phyloP scores from a whole-genome alignment of 2,329 filamentous ascomycete species.

The Sporothrix protearum region DNA sequence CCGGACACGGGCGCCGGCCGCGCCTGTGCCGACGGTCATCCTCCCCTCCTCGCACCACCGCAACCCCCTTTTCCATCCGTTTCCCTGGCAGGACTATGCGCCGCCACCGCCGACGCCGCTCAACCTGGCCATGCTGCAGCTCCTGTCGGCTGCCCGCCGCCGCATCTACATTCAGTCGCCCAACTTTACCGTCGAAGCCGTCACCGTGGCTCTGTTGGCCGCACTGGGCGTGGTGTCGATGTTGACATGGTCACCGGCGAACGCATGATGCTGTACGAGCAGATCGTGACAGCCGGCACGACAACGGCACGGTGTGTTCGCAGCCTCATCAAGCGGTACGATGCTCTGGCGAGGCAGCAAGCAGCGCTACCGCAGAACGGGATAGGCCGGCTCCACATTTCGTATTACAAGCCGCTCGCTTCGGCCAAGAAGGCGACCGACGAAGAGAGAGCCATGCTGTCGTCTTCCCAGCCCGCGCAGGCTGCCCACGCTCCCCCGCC shows the following conservation, averaged over 20 bases:
- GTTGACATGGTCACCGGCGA: slow-evolving; percentile 65
- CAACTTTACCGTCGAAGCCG: slow-evolving; percentile 67
- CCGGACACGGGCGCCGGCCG: neutral
- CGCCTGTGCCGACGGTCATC: slow-evolving; percentile 49
- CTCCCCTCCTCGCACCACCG: slow-evolving; percentile 71
- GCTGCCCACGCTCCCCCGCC: neutral
- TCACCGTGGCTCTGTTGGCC: slow-evolving; percentile 57
- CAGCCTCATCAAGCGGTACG: slow-evolving; percentile 56
- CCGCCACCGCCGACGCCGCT: slow-evolving; percentile 58
- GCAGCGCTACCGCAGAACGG: neutral
- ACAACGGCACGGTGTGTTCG: slow-evolving; percentile 64
- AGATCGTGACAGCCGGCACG: slow-evolving; percentile 73
- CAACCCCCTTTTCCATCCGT: slow-evolving; percentile 60
- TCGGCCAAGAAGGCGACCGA: neutral
- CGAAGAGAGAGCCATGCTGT: slow-evolving; percentile 23
- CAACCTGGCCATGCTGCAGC: slow-evolving; percentile 60
- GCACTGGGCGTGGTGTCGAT: slow-evolving; percentile 64
- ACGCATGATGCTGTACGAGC: slow-evolving; percentile 72
- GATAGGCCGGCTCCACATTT: slow-evolving; percentile 53
- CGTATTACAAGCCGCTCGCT: slow-evolving; percentile 50
- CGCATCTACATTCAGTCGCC: slow-evolving; percentile 71
- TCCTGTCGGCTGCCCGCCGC: slow-evolving; percentile 55
- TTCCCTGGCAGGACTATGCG: slow-evolving; percentile 49
- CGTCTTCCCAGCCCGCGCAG: neutral
- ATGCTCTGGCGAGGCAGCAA: slow-evolving; percentile 26